These are phyloP conservation scores for Cucurbita moschata DNA, from an alignment of 306 rosid genomes.

Conservation along the genomic window DNA sequence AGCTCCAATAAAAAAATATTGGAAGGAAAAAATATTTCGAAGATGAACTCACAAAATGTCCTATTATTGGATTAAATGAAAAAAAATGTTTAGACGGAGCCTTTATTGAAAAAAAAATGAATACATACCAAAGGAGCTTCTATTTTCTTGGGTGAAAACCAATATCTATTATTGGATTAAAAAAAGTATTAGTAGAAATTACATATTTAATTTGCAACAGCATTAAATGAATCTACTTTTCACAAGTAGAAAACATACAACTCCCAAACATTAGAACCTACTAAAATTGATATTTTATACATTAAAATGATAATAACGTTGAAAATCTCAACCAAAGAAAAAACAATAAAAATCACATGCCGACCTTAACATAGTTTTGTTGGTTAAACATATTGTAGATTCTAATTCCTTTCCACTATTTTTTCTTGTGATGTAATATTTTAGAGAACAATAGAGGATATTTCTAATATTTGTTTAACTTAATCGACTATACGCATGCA, in stretches of 20 bases:
- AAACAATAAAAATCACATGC: neutral
- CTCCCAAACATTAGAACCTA: neutral
- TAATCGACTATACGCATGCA: constrained; percentile 2
- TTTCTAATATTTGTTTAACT: neutral
- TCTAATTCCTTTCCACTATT: neutral
- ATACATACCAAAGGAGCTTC: neutral
- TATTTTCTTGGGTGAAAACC: neutral
- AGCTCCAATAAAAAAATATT: no score
- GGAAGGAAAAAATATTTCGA: no score
- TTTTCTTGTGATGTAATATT: neutral
- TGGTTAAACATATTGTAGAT: neutral
- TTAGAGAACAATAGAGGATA: neutral
- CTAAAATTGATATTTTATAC: neutral
- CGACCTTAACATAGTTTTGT: neutral
- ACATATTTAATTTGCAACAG: neutral
- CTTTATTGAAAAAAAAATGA: neutral
- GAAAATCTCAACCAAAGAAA: neutral
- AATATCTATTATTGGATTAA: neutral
- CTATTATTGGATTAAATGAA: no score
- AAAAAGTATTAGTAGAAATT: neutral
- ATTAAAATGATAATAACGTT: neutral
- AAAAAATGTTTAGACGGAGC: no score
- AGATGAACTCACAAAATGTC: no score
- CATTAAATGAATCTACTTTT: neutral
- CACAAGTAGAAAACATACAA: neutral